A percentile compares a stretch with the other conserved stretches of the same genome.
phyloP scores from a whole-genome alignment of 2,329 filamentous ascomycete genomes.

The Fusarium foetens region DNA sequence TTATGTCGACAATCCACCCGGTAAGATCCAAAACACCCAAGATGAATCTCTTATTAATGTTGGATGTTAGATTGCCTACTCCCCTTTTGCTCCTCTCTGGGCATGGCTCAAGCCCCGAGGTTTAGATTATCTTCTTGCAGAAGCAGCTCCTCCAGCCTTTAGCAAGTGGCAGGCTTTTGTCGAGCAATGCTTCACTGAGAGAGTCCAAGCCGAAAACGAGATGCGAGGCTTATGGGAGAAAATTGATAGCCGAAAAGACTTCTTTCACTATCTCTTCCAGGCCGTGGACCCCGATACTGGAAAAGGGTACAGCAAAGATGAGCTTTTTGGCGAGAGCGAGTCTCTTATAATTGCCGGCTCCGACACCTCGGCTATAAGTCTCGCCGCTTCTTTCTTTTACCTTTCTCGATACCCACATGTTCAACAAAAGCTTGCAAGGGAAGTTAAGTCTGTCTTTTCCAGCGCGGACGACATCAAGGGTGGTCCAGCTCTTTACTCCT shows the following conservation, averaged over 20 bases:
- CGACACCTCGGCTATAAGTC: constrained; percentile 30
- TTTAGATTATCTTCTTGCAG: constrained; percentile 32
- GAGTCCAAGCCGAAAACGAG: constrained; percentile 23
- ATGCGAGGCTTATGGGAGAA: not conserved
- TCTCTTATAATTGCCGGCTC: constrained; percentile 39
- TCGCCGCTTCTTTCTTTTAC: constrained; percentile 38
- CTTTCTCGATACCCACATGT: constrained; percentile 13
- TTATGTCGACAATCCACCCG: constrained; percentile 22
- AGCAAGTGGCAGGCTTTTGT: constrained; percentile 36
- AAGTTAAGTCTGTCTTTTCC: constrained; percentile 21
- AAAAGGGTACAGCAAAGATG: constrained; percentile 33
- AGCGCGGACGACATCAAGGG: constrained; percentile 15
- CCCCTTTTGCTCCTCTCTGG: constrained; percentile 36
- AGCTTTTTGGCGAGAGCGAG: constrained; percentile 42
- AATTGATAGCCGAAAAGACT: constrained; percentile 35
- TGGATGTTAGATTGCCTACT: constrained; percentile 26
- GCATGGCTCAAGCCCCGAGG: constrained; percentile 43
- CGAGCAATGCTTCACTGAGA: constrained; percentile 30
- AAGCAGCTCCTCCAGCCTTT: constrained; percentile 29
- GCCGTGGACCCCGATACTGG: constrained; percentile 40
- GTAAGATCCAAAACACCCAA: not conserved
- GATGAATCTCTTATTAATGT: not conserved
- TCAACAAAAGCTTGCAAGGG: constrained; percentile 20
- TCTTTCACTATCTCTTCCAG: constrained; percentile 40
- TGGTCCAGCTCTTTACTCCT: constrained; percentile 16